phyloP scores from a whole-genome alignment of 1,284 basidiomycete genomes.

The Cerioporus squamosus region DNA sequence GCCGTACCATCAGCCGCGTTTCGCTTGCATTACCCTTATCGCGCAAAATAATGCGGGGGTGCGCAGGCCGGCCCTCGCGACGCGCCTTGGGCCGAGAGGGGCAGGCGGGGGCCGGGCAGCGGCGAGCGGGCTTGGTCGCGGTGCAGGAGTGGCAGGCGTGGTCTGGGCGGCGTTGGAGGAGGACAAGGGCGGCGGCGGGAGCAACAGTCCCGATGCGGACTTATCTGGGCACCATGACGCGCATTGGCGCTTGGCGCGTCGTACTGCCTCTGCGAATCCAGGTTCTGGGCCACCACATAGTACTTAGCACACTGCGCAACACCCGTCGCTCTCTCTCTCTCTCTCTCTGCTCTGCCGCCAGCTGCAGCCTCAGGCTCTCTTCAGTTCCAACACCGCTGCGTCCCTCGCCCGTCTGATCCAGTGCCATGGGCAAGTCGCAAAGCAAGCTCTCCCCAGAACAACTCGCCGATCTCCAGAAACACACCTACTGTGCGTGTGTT shows the following conservation, averaged over 20 bases:
- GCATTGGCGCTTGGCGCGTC: conserved; percentile 7
- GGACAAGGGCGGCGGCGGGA: conserved; percentile 11
- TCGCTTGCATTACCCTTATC: conserved; percentile 22
- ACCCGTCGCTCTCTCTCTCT: background rate
- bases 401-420: background rate
- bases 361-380: background rate
- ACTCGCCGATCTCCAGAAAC: conserved; percentile 95
- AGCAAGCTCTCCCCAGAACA: conserved; percentile 96
- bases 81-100: background rate
- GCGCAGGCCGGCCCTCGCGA: background rate
- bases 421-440: conserved; percentile 92
- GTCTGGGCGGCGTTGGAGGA: background rate
- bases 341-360: conserved; percentile 2
- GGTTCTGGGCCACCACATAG: background rate
- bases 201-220: conserved; percentile 13
- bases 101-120: background rate
- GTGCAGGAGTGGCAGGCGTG: background rate
- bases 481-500: conserved; percentile 89
- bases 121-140: background rate
- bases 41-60: background rate
- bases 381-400: background rate
- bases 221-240: conserved; percentile 27
- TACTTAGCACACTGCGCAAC: background rate
- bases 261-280: conserved; percentile 10
- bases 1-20: conserved; percentile 8